Evolutionary conservation across 176 grass and related monocot species (phyloP), one percentile per base, ranked within the genome.

Genomic region (Oryza punctata): DNA sequence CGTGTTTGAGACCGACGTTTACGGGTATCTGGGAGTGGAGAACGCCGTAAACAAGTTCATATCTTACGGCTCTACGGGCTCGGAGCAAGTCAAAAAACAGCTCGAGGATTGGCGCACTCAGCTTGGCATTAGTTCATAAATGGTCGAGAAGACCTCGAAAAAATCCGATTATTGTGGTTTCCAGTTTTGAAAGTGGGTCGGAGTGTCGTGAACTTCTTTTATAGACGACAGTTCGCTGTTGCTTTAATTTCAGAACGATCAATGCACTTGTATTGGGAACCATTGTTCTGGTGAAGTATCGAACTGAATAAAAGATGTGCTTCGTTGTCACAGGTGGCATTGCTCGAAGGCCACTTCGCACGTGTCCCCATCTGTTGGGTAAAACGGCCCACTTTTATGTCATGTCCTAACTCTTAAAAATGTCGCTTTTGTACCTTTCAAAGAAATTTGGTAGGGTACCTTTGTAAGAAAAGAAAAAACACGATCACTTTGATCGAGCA

Each of bases 1-100:
- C 29, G 78, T 96, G 57, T 99, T 99, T 19, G 91, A 96, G 70
- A 84, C 15, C 32, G 93, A 94, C 11, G 96, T 99, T 2, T 99
- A 94, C 4, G 91, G 82, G 15, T 96, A 89, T 68, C 78, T 99
- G 12, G 96, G 93, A 78, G 89, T 94, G 2, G 93, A 99, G 79
- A 99, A 94, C 69, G 80, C 96, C 3, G 90, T 99, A n/a, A 88
- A 86, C 65, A 99, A 96, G 85, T 99, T 99, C 82, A 87, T 84
- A 35, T 99, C 96, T 2, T 95, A 96, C 23, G 96, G 93, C 33
- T 96, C 96, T 9, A 99, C 93, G 1, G 91, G 96, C 45, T 93
- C 96, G 24, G 70, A 85, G 49, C 88, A 95, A 73, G 96, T 96
- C 9, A 92, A 92, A 30, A 89, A 87, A 19, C 96, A 96, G 24